Percentiles rank a stretch among this genome's conserved stretches.
These are phyloP conservation scores for Penicillium brasilianum DNA, from an alignment of 2,329 filamentous ascomycete species.

Conservation along the genomic window DNA sequence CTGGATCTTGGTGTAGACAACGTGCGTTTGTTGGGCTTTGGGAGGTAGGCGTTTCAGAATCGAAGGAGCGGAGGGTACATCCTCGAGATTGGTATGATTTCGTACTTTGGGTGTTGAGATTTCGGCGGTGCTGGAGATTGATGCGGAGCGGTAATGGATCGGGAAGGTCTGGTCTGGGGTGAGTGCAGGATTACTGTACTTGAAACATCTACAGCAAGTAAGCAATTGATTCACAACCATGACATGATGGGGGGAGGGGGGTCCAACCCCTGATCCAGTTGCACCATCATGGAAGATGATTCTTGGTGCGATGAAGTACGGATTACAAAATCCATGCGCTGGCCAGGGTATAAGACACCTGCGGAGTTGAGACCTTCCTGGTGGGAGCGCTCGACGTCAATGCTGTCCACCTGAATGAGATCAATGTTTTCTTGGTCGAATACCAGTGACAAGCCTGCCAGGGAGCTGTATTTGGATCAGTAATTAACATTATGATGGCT, in stretches of 20 bases:
- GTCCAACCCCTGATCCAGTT: conserved; percentile 45
- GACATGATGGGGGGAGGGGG: no score
- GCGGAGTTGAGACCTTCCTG: conserved; percentile 35
- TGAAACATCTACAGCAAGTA: conserved; percentile 45
- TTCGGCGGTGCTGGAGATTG: not conserved
- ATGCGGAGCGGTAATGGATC: conserved; percentile 25
- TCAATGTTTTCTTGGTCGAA: conserved; percentile 39
- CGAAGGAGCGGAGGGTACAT: conserved; percentile 32
- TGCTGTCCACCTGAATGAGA: conserved; percentile 50
- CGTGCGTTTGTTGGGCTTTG: conserved; percentile 46
- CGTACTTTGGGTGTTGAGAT: not conserved
- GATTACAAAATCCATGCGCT: conserved; percentile 51
- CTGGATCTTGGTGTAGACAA: conserved; percentile 55
- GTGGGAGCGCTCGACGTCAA: conserved; percentile 34
- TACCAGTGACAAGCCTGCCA: conserved; percentile 47
- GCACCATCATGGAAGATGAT: conserved; percentile 35
- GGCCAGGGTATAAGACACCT: conserved; percentile 52
- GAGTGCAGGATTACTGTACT: conserved; percentile 52
- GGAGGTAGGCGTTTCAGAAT: conserved; percentile 36
- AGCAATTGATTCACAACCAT: not conserved
- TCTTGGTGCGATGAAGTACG: conserved; percentile 22
- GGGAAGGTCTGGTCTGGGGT: conserved; percentile 45
- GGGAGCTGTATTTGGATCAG: conserved; percentile 34
- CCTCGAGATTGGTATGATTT: conserved; percentile 34
- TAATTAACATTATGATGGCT: not conserved